Evolutionary conservation across 495 filamentous ascomycete genomes (phyloP).

Genomic region (Trichoderma orchidacearum): DNA sequence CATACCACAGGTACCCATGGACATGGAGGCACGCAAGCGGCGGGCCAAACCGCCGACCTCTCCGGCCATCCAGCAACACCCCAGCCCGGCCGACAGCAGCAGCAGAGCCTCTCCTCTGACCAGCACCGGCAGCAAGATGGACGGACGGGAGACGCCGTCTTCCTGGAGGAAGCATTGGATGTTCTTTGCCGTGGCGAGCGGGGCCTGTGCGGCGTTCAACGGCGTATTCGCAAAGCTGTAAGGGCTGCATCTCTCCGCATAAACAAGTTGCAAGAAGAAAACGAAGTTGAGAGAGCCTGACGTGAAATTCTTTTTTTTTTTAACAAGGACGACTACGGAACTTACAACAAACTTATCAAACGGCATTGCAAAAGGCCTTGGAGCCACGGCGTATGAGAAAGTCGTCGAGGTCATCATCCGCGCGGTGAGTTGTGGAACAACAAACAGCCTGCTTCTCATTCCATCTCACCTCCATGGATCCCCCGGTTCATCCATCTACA

Average conservation of each 20-base stretch:
- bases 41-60: background rate
- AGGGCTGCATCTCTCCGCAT: slow-evolving; percentile 15
- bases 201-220: slow-evolving; percentile 84
- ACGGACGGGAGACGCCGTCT: slow-evolving; percentile 10
- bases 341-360: slow-evolving; percentile 60
- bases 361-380: slow-evolving; percentile 47
- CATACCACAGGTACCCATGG: background rate
- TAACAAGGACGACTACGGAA: slow-evolving; percentile 79
- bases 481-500: too few species aligned
- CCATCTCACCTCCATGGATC: too few species aligned
- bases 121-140: background rate
- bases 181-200: slow-evolving; percentile 67
- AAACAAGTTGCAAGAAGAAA: too few species aligned
- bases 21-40: background rate
- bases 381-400: slow-evolving; percentile 33
- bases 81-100: background rate
- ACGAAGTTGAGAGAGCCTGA: too few species aligned
- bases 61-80: background rate
- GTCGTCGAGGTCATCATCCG: slow-evolving; percentile 53
- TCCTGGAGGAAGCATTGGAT: slow-evolving; percentile 50
- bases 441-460: too few species aligned
- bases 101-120: background rate
- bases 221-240: slow-evolving; percentile 95
- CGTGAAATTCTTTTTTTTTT: background rate
- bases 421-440: slow-evolving; percentile 61